phyloP scores from a whole-genome alignment of 345 rosid species.

The Eucalyptus guilfoylei region DNA sequence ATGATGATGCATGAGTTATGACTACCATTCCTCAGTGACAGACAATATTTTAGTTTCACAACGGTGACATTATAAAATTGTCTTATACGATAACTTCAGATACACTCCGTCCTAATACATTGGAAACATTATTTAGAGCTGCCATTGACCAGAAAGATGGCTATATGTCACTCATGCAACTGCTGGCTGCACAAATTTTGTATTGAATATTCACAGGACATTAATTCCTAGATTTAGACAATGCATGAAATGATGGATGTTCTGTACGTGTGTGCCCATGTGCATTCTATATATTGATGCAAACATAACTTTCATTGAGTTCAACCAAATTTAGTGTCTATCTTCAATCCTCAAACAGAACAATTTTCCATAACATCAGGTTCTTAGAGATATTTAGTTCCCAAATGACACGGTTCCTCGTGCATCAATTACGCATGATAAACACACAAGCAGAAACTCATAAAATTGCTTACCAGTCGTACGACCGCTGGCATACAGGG shows the following conservation, averaged over 20 bases:
- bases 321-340: not conserved
- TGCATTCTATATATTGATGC: not conserved
- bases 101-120: not conserved
- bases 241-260: not conserved
- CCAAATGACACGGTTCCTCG: not conserved
- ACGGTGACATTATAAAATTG: not conserved
- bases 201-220: not conserved
- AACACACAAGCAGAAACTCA: not conserved
- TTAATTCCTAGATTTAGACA: not conserved
- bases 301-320: not conserved
- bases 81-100: not conserved
- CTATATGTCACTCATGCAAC: not conserved
- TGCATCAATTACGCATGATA: not conserved
- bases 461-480: constrained; percentile 39
- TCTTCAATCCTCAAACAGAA: not conserved
- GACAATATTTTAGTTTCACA: not conserved
- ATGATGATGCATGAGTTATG: not conserved
- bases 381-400: not conserved
- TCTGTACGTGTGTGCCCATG: not conserved
- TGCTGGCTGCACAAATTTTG: not conserved
- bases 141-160: not conserved
- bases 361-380: not conserved
- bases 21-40: not conserved
- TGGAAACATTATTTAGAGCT: not conserved
- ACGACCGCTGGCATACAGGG: constrained; percentile 71